Base-by-base conservation (phyloP, 495 filamentous ascomycete species). In the Bacidia rubella region DNA sequence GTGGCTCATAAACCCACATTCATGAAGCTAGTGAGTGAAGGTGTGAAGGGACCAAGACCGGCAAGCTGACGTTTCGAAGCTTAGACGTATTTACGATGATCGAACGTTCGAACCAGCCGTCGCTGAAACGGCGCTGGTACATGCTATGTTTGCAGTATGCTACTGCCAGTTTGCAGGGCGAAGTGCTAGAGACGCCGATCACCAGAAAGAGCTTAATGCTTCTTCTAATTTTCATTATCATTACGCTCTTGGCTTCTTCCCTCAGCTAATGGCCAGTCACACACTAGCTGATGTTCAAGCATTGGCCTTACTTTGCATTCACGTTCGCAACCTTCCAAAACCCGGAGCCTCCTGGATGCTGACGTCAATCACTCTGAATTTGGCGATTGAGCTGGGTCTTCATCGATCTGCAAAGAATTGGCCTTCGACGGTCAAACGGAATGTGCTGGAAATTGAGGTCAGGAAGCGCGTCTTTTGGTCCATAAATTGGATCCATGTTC, bases 381-480 rank as follows among this genome's bases (percentile, higher is more conserved):
- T 82, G 51, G 83, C 83, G 26, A 70, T 88, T 48, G 85, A 89
- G 57, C 62, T 86, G 41, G 83, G 83, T 27, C 64, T 88, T 0
- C 86, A 90, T 61, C 71, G 86, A 23, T 85, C 81, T 10, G 71
- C 73, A 24, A 85, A 80, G 55, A 75, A 71, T 43, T 79, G 78
- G 75, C 66, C 75, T 0, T 69, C 71, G n/a, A 68, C 70, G 9
- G 63, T 72, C 1, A 64, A 66, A 40, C 55, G 56, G 38, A 80
- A 74, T 49, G 58, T 60, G 20, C 64, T 81, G 2, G 82, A 85
- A 32, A 74, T 83, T 54, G 86, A 90, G 61, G 71, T 87, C 56
- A 72, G 86, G 22, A 90, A 90, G 66, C 73, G 86, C 22, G 72
- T 82, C 3, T 90, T 85, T 70, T 90, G 83, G 83, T 69, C 73